Percentiles rank a stretch among this genome's conserved stretches.
These are phyloP conservation scores for Dendrobium officinale DNA, from an alignment of 106 monocot genomes.

Conservation along the genomic window DNA sequence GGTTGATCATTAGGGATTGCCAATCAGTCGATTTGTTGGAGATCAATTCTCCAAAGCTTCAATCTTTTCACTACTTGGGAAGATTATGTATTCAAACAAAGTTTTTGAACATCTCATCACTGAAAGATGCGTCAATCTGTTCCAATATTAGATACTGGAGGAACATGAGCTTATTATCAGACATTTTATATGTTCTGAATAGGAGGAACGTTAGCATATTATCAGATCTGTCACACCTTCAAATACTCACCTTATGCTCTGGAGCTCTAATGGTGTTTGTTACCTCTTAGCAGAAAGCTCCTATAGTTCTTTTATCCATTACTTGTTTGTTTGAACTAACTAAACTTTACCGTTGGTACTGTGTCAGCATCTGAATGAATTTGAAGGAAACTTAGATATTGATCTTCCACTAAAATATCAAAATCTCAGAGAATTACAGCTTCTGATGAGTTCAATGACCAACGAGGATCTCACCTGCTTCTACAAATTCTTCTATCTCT, in stretches of 20 bases:
- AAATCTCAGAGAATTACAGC: slow-evolving; percentile 37
- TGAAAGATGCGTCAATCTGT: slow-evolving; percentile 28
- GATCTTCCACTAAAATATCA: slow-evolving; percentile 13
- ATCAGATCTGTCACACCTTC: slow-evolving; percentile 29
- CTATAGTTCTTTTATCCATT: background rate
- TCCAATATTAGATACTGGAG: slow-evolving; percentile 12
- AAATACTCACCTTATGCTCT: slow-evolving; percentile 31
- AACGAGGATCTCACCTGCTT: slow-evolving; percentile 21
- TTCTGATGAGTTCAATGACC: slow-evolving; percentile 15
- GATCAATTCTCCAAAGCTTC: slow-evolving; percentile 16
- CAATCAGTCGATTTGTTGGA: background rate
- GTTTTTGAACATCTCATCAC: slow-evolving; percentile 19
- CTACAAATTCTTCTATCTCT: slow-evolving; percentile 19
- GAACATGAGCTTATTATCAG: slow-evolving; percentile 14
- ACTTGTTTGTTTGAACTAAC: background rate
- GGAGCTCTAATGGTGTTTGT: slow-evolving; percentile 13
- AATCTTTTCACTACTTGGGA: slow-evolving; percentile 14
- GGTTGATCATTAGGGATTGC: slow-evolving; percentile 14
- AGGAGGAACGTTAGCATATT: slow-evolving; percentile 19
- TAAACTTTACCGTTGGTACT: background rate
- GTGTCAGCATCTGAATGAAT: slow-evolving; percentile 9
- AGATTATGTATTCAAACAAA: background rate
- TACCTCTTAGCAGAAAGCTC: background rate
- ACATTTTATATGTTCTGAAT: background rate
- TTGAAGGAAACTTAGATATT: background rate